phyloP scores from a whole-genome alignment of 2,329 filamentous ascomycete species.

The Alternaria incomplexa region DNA sequence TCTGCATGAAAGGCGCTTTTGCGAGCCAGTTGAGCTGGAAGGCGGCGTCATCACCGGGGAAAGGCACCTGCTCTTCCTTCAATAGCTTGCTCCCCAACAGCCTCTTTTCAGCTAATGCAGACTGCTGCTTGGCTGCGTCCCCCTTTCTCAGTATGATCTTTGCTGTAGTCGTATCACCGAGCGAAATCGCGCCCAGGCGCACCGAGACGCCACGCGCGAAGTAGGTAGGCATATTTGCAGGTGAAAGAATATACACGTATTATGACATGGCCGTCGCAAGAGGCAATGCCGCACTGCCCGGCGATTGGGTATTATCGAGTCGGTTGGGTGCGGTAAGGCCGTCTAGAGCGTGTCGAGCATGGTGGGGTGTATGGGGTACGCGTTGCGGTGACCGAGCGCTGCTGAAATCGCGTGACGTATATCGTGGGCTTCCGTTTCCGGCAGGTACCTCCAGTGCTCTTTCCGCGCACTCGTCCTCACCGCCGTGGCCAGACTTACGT shows the following conservation, averaged over 20 bases:
- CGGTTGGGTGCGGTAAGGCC: neutral
- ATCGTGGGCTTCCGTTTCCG: slow-evolving; percentile 11
- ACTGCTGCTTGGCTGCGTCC: slow-evolving; percentile 23
- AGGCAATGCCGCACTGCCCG: neutral
- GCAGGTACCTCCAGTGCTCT: slow-evolving; percentile 16
- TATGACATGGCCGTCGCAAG: neutral
- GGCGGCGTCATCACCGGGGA: slow-evolving; percentile 30
- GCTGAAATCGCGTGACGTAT: slow-evolving; percentile 19
- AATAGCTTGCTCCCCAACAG: slow-evolving; percentile 28
- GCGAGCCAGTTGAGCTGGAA: slow-evolving; percentile 39
- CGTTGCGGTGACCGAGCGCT: slow-evolving; percentile 8
- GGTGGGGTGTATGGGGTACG: neutral
- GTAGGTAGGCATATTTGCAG: slow-evolving; percentile 40
- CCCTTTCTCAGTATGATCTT: slow-evolving; percentile 31
- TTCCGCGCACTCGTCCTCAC: neutral
- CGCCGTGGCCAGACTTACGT: too few species aligned
- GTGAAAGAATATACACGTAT: neutral
- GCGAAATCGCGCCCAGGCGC: slow-evolving; percentile 30
- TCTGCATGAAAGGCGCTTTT: slow-evolving; percentile 42
- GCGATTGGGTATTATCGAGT: neutral
- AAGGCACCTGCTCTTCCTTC: slow-evolving; percentile 30
- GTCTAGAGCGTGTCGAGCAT: slow-evolving; percentile 3
- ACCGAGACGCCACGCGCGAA: slow-evolving; percentile 33
- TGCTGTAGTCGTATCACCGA: slow-evolving; percentile 35
- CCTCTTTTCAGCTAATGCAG: slow-evolving; percentile 26